Evolutionary conservation across 1,139 yeast genomes (phyloP).

Genomic region (Kodamaea plutei): DNA sequence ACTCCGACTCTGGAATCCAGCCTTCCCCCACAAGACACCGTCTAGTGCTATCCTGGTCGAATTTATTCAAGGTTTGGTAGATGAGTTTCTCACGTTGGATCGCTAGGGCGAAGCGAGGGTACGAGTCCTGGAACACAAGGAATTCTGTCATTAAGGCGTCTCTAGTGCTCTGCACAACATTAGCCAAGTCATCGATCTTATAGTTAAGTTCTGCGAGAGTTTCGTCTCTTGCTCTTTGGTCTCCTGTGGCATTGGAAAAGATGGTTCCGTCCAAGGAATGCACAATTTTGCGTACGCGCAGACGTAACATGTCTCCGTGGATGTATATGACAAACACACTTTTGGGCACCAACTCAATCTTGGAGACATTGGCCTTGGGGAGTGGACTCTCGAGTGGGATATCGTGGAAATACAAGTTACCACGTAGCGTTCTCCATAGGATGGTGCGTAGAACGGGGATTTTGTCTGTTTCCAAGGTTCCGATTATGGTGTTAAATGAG

Average conservation of each 20-base stretch:
- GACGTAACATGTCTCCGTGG: conserved; percentile 73
- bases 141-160: conserved; percentile 72
- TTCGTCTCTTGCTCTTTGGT: conserved; percentile 43
- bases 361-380: conserved; percentile 32
- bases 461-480: conserved; percentile 44
- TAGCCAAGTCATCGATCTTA: conserved; percentile 40
- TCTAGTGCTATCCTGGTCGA: conserved; percentile 80
- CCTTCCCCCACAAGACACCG: conserved; percentile 96
- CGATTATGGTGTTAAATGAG: conserved; percentile 47
- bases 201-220: conserved; percentile 60
- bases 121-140: conserved; percentile 57
- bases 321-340: conserved; percentile 81
- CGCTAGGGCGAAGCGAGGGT: conserved; percentile 34
- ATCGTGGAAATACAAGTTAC: conserved; percentile 50
- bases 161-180: conserved; percentile 67
- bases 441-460: conserved; percentile 46
- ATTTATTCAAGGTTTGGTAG: conserved; percentile 70
- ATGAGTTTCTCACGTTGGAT: conserved; percentile 71
- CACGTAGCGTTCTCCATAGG: conserved; percentile 53
- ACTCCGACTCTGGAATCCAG: conserved; percentile 65
- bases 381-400: conserved; percentile 39
- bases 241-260: conserved; percentile 61
- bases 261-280: conserved; percentile 81
- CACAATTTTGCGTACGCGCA: conserved; percentile 68
- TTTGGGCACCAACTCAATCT: conserved; percentile 51